Percentiles rank a stretch among this genome's conserved stretches.
phyloP scores from a whole-genome alignment of 1,139 yeast species.

The Lodderomyces oxycetoniae region DNA sequence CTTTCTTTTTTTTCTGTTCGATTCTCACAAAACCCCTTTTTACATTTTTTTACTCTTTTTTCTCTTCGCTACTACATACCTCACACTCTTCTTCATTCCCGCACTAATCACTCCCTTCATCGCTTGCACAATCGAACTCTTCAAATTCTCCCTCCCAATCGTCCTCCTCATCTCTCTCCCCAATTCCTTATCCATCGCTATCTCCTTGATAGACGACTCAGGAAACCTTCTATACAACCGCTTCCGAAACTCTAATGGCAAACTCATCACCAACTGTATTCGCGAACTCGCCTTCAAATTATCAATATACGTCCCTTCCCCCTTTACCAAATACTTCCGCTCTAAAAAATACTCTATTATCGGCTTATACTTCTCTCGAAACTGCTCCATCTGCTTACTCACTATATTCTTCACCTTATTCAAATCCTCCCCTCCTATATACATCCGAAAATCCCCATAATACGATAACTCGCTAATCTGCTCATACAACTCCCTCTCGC shows the following conservation, averaged over 20 bases:
- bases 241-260: conserved; percentile 52
- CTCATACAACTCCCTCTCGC: conserved; percentile 65
- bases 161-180: conserved; percentile 30
- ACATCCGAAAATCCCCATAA: conserved; percentile 86
- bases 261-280: conserved; percentile 31
- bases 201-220: conserved; percentile 25
- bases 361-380: conserved; percentile 70
- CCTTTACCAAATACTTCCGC: conserved; percentile 18
- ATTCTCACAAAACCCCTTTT: background rate
- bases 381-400: conserved; percentile 62
- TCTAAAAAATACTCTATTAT: conserved; percentile 30
- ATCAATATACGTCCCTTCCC: conserved; percentile 18
- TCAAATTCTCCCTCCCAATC: conserved; percentile 36
- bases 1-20: background rate
- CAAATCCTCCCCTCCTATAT: conserved; percentile 88
- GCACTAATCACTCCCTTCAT: conserved; percentile 84
- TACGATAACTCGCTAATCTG: conserved; percentile 80
- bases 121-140: conserved; percentile 63
- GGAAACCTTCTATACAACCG: conserved; percentile 41
- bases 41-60: conserved; percentile 2
- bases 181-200: conserved; percentile 23
- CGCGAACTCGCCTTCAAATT: conserved; percentile 18
- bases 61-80: conserved; percentile 75
- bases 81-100: conserved; percentile 66
- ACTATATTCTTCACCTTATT: conserved; percentile 84